These are phyloP conservation scores for Taphrina betulina DNA, from an alignment of 1,139 yeast genomes.

Conservation along the genomic window DNA sequence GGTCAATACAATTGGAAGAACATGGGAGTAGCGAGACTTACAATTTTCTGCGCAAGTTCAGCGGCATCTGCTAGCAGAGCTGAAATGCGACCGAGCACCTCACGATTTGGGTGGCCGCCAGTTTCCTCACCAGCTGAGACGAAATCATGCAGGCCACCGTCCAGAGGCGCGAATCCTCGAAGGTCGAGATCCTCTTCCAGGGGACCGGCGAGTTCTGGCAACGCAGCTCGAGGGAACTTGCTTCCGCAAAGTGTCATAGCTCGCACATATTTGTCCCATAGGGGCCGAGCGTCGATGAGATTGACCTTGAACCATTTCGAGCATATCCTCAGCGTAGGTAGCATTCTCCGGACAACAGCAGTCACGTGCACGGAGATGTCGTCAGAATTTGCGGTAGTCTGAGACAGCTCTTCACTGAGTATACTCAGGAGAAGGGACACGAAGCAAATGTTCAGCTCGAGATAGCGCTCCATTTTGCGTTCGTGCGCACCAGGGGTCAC, in stretches of 20 bases:
- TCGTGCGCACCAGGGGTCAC: background rate
- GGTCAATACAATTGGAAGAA: too few species aligned
- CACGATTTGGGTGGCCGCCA: conserved; percentile 33
- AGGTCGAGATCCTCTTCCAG: conserved; percentile 37
- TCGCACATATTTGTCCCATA: conserved; percentile 35
- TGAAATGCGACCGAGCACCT: conserved; percentile 33
- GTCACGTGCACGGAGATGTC: conserved; percentile 25
- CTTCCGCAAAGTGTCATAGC: conserved; percentile 33
- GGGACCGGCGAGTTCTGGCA: conserved; percentile 26
- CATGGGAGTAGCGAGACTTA: too few species aligned
- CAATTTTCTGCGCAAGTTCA: conserved; percentile 12
- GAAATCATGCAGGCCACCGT: conserved; percentile 30
- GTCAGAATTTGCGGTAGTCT: background rate
- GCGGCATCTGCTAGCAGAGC: conserved; percentile 37
- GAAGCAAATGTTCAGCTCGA: conserved; percentile 23
- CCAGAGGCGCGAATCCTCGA: conserved; percentile 36
- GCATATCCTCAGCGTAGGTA: conserved; percentile 34
- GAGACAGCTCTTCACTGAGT: conserved; percentile 15
- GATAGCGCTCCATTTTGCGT: background rate
- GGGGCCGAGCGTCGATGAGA: background rate
- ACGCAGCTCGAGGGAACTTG: conserved; percentile 25
- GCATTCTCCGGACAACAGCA: conserved; percentile 33
- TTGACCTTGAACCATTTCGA: conserved; percentile 35
- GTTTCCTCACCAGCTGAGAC: conserved; percentile 17
- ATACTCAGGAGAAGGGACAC: conserved; percentile 23